phyloP scores from a whole-genome alignment of 176 grass and related monocot species.

The Aegilops sharonensis region DNA sequence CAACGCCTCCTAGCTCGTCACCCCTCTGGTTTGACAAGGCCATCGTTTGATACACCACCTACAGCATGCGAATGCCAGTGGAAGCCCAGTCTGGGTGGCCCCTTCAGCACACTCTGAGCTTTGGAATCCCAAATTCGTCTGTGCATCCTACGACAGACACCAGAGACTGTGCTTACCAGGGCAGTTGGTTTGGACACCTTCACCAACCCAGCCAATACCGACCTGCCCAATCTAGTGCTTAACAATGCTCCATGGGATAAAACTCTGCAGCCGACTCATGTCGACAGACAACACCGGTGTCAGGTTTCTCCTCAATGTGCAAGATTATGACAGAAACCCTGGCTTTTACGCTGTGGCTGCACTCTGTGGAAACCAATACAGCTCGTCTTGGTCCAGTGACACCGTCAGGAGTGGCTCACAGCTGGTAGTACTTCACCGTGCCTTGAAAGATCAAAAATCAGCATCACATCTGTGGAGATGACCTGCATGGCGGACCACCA shows the following conservation, averaged over 20 bases:
- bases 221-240: neutral
- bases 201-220: no score
- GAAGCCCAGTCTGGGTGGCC: no score
- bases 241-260: neutral
- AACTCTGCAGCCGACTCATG: constrained; percentile 8
- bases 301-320: constrained; percentile 13
- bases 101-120: neutral
- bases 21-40: no score
- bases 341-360: constrained; percentile 13
- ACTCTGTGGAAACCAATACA: neutral
- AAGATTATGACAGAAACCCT: constrained; percentile 24
- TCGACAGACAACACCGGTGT: constrained; percentile 22
- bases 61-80: no score
- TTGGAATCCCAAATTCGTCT: neutral
- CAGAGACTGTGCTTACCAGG: no score
- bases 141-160: neutral
- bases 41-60: no score
- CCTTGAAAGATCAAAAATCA: no score
- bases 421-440: neutral
- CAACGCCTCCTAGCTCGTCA: no score
- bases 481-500: no score
- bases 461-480: no score
- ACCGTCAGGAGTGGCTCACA: neutral
- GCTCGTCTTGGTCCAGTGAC: neutral
- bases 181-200: no score